These are phyloP conservation scores for Russula lepida DNA, from an alignment of 768 basidiomycete genomes.

Conservation along the genomic window DNA sequence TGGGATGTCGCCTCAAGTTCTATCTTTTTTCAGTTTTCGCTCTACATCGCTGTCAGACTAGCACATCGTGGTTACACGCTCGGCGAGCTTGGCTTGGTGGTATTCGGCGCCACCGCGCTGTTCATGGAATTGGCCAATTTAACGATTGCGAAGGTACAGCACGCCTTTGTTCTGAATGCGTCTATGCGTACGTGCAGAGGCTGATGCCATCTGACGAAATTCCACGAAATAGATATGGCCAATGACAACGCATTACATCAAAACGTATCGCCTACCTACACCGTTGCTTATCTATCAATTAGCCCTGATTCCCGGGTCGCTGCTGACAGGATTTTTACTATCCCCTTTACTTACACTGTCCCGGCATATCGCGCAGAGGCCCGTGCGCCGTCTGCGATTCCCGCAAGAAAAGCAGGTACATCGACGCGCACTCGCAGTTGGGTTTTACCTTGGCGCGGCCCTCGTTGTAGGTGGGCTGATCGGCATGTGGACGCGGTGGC, in stretches of 20 bases:
- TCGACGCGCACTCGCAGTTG: slow-evolving; percentile 73
- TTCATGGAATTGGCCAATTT: slow-evolving; percentile 82
- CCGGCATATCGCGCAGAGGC: slow-evolving; percentile 82
- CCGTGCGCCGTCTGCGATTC: slow-evolving; percentile 68
- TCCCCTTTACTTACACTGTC: slow-evolving; percentile 89
- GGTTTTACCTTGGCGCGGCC: slow-evolving; percentile 70
- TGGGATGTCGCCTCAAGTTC: slow-evolving; percentile 68
- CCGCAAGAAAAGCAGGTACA: slow-evolving; percentile 80
- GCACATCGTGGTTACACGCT: slow-evolving; percentile 94
- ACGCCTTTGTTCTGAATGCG: slow-evolving; percentile 24
- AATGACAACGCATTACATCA: slow-evolving; percentile 70
- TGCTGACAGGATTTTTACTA: slow-evolving; percentile 90
- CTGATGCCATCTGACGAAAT: neutral
- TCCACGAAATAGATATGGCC: slow-evolving; percentile 58
- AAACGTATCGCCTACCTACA: slow-evolving; percentile 87
- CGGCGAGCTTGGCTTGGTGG: slow-evolving; percentile 85
- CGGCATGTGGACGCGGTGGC: slow-evolving; percentile 90
- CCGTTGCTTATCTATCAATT: slow-evolving; percentile 89
- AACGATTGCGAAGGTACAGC: slow-evolving; percentile 75
- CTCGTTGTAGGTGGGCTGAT: slow-evolving; percentile 76
- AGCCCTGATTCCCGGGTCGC: slow-evolving; percentile 84
- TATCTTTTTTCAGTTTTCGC: slow-evolving; percentile 81
- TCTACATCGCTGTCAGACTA: slow-evolving; percentile 83
- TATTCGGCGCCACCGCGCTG: slow-evolving; percentile 79
- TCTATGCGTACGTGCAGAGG: neutral